Evolutionary conservation across 192 early-diverging fungal species (phyloP).

Genomic region (Linnemannia elongata): DNA sequence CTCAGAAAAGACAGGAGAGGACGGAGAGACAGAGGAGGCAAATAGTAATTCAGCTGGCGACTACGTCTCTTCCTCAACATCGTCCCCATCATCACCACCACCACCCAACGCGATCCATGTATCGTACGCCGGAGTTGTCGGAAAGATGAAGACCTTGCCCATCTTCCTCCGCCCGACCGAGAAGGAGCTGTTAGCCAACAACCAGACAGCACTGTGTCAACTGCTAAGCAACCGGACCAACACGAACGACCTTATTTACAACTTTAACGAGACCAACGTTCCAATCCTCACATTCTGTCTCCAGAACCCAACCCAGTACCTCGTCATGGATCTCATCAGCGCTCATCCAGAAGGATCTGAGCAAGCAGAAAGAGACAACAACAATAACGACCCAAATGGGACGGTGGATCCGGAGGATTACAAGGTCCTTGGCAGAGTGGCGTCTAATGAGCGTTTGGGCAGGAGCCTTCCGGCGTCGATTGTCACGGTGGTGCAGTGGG

Average conservation of each 20-base stretch:
- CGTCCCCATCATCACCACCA: neutral
- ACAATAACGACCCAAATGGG: neutral
- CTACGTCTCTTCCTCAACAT: neutral
- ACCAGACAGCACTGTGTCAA: slow-evolving; percentile 18
- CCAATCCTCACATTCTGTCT: slow-evolving; percentile 35
- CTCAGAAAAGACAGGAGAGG: neutral
- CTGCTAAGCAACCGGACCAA: neutral
- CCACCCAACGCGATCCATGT: slow-evolving; percentile 17
- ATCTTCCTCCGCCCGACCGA: slow-evolving; percentile 35
- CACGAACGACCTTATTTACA: slow-evolving; percentile 16
- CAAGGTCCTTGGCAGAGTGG: slow-evolving; percentile 21
- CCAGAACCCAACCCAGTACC: slow-evolving; percentile 25
- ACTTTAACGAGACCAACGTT: neutral
- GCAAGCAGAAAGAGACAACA: neutral
- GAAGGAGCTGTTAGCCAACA: neutral
- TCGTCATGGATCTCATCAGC: slow-evolving; percentile 31
- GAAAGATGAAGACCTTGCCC: slow-evolving; percentile 33
- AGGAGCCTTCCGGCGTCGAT: neutral
- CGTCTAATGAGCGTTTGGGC: slow-evolving; percentile 24
- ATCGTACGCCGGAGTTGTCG: slow-evolving; percentile 50
- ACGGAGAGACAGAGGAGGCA: neutral
- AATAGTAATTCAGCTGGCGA: neutral
- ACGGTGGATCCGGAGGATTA: neutral
- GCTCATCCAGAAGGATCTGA: neutral
- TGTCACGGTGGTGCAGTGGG: slow-evolving; percentile 27